These are phyloP conservation scores for Fusarium verrucosum DNA, from an alignment of 2,329 filamentous ascomycete species.

Conservation along the genomic window DNA sequence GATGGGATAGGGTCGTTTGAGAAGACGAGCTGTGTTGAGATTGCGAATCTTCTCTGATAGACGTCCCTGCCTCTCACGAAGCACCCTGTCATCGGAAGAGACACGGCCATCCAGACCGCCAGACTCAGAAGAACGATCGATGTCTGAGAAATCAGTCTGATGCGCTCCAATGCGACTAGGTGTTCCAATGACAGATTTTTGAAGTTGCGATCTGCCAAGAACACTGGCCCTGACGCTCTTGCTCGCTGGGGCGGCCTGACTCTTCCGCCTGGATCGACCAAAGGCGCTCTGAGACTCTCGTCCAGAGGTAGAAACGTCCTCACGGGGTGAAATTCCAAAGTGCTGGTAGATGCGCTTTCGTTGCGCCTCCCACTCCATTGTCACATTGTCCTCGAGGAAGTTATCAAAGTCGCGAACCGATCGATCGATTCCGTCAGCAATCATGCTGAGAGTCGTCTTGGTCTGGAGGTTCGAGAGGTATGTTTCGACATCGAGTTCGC, in stretches of 20 bases:
- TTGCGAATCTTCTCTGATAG: slow-evolving; percentile 81
- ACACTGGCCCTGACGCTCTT: slow-evolving; percentile 60
- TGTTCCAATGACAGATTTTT: slow-evolving; percentile 87
- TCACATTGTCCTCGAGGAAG: slow-evolving; percentile 93
- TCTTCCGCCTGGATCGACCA: slow-evolving; percentile 65
- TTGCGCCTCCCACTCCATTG: slow-evolving; percentile 95
- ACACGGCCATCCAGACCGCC: slow-evolving; percentile 56
- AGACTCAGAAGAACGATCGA: slow-evolving; percentile 65
- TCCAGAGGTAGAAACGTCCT: slow-evolving; percentile 55
- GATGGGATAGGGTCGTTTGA: slow-evolving; percentile 74
- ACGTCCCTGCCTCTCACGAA: slow-evolving; percentile 84
- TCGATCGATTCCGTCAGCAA: slow-evolving; percentile 87
- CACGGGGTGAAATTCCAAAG: slow-evolving; percentile 81
- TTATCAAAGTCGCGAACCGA: slow-evolving; percentile 91
- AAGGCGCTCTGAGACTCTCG: slow-evolving; percentile 66
- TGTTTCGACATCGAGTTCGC: slow-evolving; percentile 75
- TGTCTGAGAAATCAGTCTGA: slow-evolving; percentile 72
- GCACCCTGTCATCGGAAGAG: slow-evolving; percentile 73
- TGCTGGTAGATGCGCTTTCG: slow-evolving; percentile 94
- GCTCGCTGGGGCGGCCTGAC: slow-evolving; percentile 60
- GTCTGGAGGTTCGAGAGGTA: slow-evolving; percentile 88
- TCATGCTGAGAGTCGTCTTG: slow-evolving; percentile 90
- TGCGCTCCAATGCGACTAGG: slow-evolving; percentile 74
- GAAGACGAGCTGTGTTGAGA: slow-evolving; percentile 77
- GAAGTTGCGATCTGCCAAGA: slow-evolving; percentile 71